These are phyloP conservation scores for Mediolabrus comicus DNA, from an alignment of 108 stramenopile genomes.

Conservation along the genomic window DNA sequence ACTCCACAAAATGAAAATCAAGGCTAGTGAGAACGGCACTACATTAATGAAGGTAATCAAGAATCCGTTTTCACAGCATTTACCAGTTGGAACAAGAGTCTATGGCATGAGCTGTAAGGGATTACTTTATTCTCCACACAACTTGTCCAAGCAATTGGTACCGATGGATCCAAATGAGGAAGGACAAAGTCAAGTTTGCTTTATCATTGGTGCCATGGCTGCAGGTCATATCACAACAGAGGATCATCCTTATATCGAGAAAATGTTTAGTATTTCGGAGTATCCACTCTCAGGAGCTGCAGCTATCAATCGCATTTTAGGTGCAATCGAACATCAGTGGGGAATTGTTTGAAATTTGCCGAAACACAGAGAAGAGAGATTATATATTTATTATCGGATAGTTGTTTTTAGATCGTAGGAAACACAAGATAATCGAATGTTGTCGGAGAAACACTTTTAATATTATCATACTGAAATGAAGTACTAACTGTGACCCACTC, in stretches of 20 bases:
- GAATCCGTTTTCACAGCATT: constrained; percentile 95
- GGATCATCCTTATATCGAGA: constrained; percentile 95
- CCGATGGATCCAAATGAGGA: constrained; percentile 49
- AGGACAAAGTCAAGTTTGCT: constrained; percentile 74
- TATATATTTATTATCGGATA: no score
- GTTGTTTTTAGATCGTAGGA: no score
- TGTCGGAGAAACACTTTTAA: no score
- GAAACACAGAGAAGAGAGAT: no score
- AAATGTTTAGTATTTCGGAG: constrained; percentile 92
- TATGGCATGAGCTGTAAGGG: constrained; percentile 89
- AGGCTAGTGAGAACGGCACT: constrained; percentile 87
- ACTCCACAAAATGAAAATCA: constrained; percentile 99
- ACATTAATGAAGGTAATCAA: constrained; percentile 97
- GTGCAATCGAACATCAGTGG: constrained; percentile 94
- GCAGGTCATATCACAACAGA: constrained; percentile 89
- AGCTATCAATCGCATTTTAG: constrained; percentile 88
- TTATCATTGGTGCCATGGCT: constrained; percentile 97
- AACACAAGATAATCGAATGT: no score
- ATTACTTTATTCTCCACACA: constrained; percentile 80
- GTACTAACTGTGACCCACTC: no score
- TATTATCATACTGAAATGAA: no score
- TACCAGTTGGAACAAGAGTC: constrained; percentile 89
- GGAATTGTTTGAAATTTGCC: constrained; percentile 79
- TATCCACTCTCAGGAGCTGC: constrained; percentile 95
- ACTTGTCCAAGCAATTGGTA: constrained; percentile 77